Conservation (phyloP, 2,329 filamentous ascomycete species). For the Fusarium virguliforme region DNA sequence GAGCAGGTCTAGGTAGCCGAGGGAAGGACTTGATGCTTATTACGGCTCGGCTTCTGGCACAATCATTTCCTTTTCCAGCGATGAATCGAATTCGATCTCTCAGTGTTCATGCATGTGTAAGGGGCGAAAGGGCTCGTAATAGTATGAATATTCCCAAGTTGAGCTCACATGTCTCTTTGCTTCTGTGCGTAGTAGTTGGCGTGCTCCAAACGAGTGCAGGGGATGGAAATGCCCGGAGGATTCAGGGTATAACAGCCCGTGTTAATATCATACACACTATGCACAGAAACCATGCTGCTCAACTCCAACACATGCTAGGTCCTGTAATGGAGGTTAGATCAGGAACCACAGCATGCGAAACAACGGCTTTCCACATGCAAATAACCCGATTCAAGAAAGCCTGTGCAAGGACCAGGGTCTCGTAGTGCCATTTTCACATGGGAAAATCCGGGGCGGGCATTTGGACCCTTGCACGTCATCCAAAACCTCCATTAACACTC, state of each 20-base stretch:
- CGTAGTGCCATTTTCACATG: conserved; percentile 46
- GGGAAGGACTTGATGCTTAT: neutral
- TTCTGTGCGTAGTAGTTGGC: neutral
- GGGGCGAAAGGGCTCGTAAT: too few relatives aligned
- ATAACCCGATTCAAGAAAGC: conserved; percentile 12
- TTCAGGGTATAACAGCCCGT: neutral
- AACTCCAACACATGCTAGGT: neutral
- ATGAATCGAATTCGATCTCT: neutral
- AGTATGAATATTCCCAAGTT: neutral
- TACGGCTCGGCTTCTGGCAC: neutral
- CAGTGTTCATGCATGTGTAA: neutral
- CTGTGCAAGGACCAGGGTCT: conserved; percentile 48
- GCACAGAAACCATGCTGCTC: neutral
- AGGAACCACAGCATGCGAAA: conserved; percentile 14
- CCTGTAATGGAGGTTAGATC: conserved; percentile 21
- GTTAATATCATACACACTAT: neutral
- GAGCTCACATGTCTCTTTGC: neutral
- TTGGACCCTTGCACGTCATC: conserved; percentile 48
- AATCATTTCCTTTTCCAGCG: neutral
- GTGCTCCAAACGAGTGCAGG: neutral
- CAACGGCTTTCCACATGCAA: conserved; percentile 35
- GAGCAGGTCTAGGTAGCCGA: neutral
- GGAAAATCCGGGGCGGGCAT: conserved; percentile 54
- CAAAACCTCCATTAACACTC: conserved; percentile 36
- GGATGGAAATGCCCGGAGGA: neutral